A percentile compares a stretch with the other conserved stretches of the same genome.
These are phyloP conservation scores for Evernia prunastri DNA, from an alignment of 495 filamentous ascomycete species.

Conservation along the genomic window DNA sequence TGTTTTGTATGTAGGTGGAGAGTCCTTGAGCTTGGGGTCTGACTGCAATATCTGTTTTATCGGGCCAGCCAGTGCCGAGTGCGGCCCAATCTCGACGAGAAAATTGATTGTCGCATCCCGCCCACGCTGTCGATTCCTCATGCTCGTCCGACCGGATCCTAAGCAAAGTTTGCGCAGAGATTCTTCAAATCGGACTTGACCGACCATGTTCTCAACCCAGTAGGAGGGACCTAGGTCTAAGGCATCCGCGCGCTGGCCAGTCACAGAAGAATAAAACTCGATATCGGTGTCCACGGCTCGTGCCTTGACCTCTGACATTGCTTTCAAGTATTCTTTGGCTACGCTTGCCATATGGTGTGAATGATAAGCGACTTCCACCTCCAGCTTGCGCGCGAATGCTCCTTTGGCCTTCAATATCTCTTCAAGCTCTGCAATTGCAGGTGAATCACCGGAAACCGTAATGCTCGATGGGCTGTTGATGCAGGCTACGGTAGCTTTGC, in stretches of 20 bases:
- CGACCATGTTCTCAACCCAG: slow-evolving; percentile 38
- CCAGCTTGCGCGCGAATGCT: slow-evolving; percentile 35
- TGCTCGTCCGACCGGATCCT: slow-evolving; percentile 9
- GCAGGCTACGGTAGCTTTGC: not conserved
- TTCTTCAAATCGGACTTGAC: slow-evolving; percentile 36
- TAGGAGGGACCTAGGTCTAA: slow-evolving; percentile 21
- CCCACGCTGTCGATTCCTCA: not conserved
- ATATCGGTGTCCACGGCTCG: not conserved
- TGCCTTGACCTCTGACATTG: not conserved
- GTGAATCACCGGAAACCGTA: slow-evolving; percentile 37
- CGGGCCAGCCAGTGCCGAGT: not conserved
- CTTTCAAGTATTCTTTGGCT: not conserved
- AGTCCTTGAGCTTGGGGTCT: slow-evolving; percentile 27
- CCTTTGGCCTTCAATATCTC: slow-evolving; percentile 38
- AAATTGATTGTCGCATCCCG: not conserved
- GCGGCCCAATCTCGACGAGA: not conserved
- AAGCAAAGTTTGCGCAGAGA: slow-evolving; percentile 24
- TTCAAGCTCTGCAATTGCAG: slow-evolving; percentile 40
- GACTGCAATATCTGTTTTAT: slow-evolving; percentile 6
- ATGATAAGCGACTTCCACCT: slow-evolving; percentile 53
- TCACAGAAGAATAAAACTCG: slow-evolving; percentile 40
- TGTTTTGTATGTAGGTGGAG: not conserved
- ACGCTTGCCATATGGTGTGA: slow-evolving; percentile 34
- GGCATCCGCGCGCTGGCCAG: slow-evolving; percentile 23
- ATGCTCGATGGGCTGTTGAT: slow-evolving; percentile 26